phyloP scores from a whole-genome alignment of 176 grass and related monocot genomes.

The Musa beccarii region DNA sequence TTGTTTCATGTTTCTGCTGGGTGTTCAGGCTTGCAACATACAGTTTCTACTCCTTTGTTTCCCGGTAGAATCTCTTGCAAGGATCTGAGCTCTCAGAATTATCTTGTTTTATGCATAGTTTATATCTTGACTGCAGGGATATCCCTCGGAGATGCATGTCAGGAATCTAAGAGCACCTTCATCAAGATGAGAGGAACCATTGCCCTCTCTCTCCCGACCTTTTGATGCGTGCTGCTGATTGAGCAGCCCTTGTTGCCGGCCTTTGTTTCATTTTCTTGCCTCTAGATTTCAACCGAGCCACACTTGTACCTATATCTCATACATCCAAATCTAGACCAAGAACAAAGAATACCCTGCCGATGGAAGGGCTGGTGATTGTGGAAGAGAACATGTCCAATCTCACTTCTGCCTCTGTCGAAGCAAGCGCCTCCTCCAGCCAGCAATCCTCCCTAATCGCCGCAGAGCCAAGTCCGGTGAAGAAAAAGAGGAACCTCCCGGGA shows the following conservation, averaged over 20 bases:
- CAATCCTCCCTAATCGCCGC: slow-evolving; percentile 38
- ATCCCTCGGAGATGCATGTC: neutral
- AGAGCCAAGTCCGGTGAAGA: slow-evolving; percentile 54
- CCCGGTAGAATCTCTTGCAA: too few species aligned
- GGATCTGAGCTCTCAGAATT: too few species aligned
- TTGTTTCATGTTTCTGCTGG: too few species aligned
- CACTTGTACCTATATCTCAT: neutral
- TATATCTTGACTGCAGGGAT: neutral
- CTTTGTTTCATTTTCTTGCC: neutral
- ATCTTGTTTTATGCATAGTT: too few species aligned
- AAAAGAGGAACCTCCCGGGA: slow-evolving; percentile 84
- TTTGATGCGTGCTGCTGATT: neutral
- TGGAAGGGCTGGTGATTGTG: slow-evolving; percentile 54
- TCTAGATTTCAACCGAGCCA: neutral
- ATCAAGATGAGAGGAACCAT: neutral
- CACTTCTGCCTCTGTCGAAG: slow-evolving; percentile 81
- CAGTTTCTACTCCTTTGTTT: too few species aligned
- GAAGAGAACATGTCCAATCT: slow-evolving; percentile 98
- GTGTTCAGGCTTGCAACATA: too few species aligned
- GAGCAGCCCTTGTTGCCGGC: neutral
- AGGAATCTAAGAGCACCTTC: neutral
- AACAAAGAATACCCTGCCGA: slow-evolving; percentile 31
- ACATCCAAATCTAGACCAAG: neutral
- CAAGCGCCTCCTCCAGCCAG: slow-evolving; percentile 65
- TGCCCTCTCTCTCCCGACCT: neutral